These are phyloP conservation scores for Beta macrorhiza DNA, from an alignment of 179 eudicot species.

Conservation along the genomic window DNA sequence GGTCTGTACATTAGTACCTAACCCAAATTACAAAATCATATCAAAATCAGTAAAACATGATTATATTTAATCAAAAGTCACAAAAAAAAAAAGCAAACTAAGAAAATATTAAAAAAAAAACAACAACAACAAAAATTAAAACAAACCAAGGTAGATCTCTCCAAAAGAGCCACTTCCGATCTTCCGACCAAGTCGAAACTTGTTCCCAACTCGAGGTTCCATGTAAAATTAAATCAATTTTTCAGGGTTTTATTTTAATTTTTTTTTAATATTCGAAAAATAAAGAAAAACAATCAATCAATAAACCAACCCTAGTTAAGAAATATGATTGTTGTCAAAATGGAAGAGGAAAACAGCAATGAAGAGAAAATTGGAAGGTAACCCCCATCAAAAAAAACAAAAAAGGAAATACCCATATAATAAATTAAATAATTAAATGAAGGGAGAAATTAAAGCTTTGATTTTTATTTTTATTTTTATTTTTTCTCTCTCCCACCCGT, in stretches of 20 bases:
- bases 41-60: neutral
- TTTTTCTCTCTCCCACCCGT: neutral
- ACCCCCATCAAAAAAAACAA: slow-evolving; percentile 27
- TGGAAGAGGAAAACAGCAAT: slow-evolving; percentile 14
- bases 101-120: neutral
- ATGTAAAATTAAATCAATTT: slow-evolving; percentile 25
- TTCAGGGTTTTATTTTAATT: neutral
- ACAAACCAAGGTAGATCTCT: slow-evolving; percentile 52
- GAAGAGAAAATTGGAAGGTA: slow-evolving; percentile 18
- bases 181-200: slow-evolving; percentile 51
- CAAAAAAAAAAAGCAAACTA: neutral
- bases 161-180: slow-evolving; percentile 57
- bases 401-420: neutral
- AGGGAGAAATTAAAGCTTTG: neutral
- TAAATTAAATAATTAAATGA: neutral
- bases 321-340: neutral
- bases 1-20: slow-evolving; percentile 78
- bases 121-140: neutral
- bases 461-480: neutral
- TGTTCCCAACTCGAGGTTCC: slow-evolving; percentile 46
- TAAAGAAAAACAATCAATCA: slow-evolving; percentile 5
- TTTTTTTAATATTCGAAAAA: neutral
- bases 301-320: slow-evolving; percentile 27
- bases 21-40: slow-evolving; percentile 7
- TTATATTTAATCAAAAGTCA: neutral